A percentile compares a stretch with the other conserved stretches of the same genome.
These are phyloP conservation scores for Puccinia coronata DNA, from an alignment of 1,284 basidiomycete genomes.

Conservation along the genomic window DNA sequence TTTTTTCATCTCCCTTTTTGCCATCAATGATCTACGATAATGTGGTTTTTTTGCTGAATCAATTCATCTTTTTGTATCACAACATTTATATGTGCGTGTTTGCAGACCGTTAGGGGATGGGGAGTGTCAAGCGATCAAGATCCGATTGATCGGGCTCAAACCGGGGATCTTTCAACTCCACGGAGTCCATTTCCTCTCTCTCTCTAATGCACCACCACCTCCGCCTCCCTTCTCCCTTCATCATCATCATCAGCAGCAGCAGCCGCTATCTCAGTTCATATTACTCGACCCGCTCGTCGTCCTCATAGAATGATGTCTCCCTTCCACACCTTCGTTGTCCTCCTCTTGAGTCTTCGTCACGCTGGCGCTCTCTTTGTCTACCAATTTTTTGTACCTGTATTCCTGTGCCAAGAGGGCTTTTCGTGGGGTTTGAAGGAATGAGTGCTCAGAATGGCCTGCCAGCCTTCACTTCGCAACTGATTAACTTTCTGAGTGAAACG, in stretches of 20 bases:
- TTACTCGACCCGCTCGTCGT: slow-evolving; percentile 27
- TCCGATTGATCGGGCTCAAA: slow-evolving; percentile 27
- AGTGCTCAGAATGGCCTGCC: too few species aligned
- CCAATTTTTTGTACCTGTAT: too few species aligned
- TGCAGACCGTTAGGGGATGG: slow-evolving; percentile 9
- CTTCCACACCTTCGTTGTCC: neutral
- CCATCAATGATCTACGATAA: too few species aligned
- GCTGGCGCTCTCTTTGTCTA: too few species aligned
- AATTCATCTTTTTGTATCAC: too few species aligned
- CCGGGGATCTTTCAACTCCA: slow-evolving; percentile 32
- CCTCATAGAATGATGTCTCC: slow-evolving; percentile 11
- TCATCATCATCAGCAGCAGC: neutral
- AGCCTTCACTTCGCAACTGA: too few species aligned
- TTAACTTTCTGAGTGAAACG: too few species aligned
- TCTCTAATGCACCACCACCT: neutral
- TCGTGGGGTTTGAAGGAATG: too few species aligned
- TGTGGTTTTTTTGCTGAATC: too few species aligned
- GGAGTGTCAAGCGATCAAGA: slow-evolving; percentile 29
- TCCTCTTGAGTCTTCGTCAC: neutral
- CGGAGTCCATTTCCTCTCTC: slow-evolving; percentile 8
- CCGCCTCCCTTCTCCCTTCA: neutral
- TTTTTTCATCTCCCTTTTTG: too few species aligned
- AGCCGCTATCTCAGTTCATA: neutral
- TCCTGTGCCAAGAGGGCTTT: too few species aligned
- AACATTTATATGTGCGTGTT: neutral